Conservation (phyloP, 306 rosid species). For the Betula pendula region DNA sequence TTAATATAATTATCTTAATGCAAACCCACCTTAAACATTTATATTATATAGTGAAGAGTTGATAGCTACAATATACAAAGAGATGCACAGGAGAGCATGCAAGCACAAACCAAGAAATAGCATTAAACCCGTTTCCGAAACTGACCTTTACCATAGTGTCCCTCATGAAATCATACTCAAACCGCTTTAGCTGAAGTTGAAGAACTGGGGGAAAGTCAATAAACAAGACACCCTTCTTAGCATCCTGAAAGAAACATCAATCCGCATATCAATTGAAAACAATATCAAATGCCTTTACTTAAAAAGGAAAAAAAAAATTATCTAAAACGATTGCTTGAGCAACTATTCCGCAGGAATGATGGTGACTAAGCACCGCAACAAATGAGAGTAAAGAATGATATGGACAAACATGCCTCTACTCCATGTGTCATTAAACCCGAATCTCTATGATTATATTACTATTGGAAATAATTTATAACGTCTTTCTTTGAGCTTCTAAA, state of each 20-base stretch:
- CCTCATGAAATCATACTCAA: conserved; percentile 84
- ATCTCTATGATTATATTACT: not conserved
- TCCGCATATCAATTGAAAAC: not conserved
- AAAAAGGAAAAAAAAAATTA: not conserved
- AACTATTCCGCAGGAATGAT: not conserved
- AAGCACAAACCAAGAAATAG: conserved; percentile 8
- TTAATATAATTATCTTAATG: not conserved
- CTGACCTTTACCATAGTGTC: conserved; percentile 96
- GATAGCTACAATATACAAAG: not conserved
- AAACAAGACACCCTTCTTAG: conserved; percentile 88
- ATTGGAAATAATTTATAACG: not conserved
- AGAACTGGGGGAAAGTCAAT: conserved; percentile 98
- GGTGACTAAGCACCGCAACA: not conserved
- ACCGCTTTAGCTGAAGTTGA: conserved; percentile 91
- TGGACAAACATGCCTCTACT: not conserved
- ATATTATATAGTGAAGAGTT: not conserved
- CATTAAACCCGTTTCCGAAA: conserved; percentile 16
- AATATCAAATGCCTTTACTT: not conserved
- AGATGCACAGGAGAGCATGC: conserved; percentile 3
- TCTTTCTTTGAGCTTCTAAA: not conserved
- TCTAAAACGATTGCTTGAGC: not conserved
- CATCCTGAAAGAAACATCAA: conserved; percentile 61
- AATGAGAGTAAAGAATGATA: not conserved
- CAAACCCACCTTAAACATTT: not conserved
- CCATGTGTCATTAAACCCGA: not conserved